Conservation (phyloP, 352 stramenopile genomes). For the Detonula confervacea region DNA sequence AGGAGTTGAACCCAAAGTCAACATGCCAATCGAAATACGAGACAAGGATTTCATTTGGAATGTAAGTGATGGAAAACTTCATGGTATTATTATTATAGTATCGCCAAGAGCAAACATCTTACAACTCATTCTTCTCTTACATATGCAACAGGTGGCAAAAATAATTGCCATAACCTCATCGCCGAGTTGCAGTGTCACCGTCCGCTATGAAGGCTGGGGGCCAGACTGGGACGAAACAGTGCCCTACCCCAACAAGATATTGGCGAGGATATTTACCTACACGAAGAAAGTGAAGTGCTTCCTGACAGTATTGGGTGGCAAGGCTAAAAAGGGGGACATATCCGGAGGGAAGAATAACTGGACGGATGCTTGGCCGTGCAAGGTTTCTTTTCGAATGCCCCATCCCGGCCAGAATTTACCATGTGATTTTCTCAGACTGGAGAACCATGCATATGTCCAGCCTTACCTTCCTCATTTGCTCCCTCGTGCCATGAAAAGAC, state of each 20-base stretch:
- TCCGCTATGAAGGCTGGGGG: conserved; percentile 56
- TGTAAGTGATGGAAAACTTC: too few species aligned
- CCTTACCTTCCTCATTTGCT: conserved; percentile 42
- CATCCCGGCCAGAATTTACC: conserved; percentile 13
- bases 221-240: conserved; percentile 38
- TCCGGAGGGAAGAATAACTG: conserved; percentile 15
- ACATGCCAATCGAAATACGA: conserved; percentile 57
- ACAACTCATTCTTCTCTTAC: too few species aligned
- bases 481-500: conserved; percentile 16
- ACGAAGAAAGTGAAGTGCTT: conserved; percentile 55
- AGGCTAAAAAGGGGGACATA: conserved; percentile 29
- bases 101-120: too few species aligned
- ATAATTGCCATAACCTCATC: conserved; percentile 33
- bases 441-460: conserved; percentile 45
- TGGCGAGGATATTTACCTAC: conserved; percentile 55
- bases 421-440: conserved; percentile 14
- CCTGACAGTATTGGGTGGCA: conserved; percentile 22
- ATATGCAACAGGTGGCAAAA: too few species aligned
- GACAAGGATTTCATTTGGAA: conserved; percentile 50
- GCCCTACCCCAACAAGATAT: conserved; percentile 32
- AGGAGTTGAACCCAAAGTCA: conserved; percentile 44
- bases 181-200: conserved; percentile 29
- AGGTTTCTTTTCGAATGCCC: conserved; percentile 54
- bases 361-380: conserved; percentile 47
- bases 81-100: too few species aligned